phyloP scores from a whole-genome alignment of 2,329 filamentous ascomycete species.

The Apiospora kogelbergensis region DNA sequence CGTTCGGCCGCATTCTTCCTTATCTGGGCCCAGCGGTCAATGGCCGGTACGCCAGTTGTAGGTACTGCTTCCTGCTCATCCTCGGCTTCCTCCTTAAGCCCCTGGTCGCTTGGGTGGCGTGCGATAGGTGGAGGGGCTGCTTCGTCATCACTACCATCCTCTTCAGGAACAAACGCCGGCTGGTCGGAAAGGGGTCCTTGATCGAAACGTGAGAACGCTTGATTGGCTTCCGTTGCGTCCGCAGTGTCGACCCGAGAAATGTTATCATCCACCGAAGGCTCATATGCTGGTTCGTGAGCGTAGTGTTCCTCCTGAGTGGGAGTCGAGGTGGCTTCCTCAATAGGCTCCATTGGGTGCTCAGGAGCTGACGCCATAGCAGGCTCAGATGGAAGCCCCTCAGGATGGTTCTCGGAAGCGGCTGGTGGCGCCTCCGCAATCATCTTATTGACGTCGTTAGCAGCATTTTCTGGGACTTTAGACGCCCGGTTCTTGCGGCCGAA shows the following conservation, averaged over 20 bases:
- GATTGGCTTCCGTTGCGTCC: conserved; percentile 58
- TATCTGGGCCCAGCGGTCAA: conserved; percentile 94
- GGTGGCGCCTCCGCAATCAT: conserved; percentile 45
- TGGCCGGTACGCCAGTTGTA: conserved; percentile 38
- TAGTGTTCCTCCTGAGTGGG: conserved; percentile 14
- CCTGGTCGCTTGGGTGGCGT: conserved; percentile 32
- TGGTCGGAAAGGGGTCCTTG: conserved; percentile 87
- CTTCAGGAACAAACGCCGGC: conserved; percentile 74
- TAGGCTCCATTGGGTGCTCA: conserved; percentile 21
- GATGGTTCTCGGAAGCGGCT: conserved; percentile 24
- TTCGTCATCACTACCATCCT: conserved; percentile 45
- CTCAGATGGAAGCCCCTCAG: conserved; percentile 24
- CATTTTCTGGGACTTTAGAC: conserved; percentile 57
- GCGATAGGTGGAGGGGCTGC: conserved; percentile 50
- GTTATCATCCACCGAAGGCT: conserved; percentile 45
- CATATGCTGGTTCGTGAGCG: conserved; percentile 38
- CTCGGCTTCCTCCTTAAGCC: conserved; percentile 18
- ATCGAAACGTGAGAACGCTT: conserved; percentile 70
- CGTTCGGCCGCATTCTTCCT: conserved; percentile 90
- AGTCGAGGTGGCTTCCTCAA: not conserved
- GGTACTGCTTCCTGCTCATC: conserved; percentile 30
- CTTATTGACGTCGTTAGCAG: conserved; percentile 49
- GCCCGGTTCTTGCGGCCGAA: conserved; percentile 62
- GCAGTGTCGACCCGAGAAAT: conserved; percentile 61
- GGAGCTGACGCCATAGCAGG: conserved; percentile 19